Evolutionary conservation across 2,329 filamentous ascomycete species (phyloP), one percentile per base, ranked within the genome.

Genomic region (Fusarium marasasianum): DNA sequence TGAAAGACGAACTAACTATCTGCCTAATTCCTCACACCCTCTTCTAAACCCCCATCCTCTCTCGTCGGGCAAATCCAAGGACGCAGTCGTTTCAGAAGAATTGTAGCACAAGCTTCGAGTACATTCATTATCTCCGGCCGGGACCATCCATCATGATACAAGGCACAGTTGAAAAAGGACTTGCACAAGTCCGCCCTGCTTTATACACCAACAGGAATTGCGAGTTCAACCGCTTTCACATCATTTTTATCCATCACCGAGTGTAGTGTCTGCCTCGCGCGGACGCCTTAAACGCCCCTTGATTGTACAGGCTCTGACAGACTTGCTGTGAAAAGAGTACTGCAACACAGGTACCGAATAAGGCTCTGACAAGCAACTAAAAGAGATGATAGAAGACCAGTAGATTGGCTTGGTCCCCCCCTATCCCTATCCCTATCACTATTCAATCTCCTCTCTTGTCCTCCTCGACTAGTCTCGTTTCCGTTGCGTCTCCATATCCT

Each of bases 111-210:
- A 33, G n/a, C 24, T 5, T 20, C 31, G 35, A 51, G 48, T 20
- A 35, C 35, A 54, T 35, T 35, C 26, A 33, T 26, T 41, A 26
- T 67, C 31, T 41, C 41, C 17, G 31, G 17, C 41, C 17, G 22
- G 17, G 41, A 26, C 33, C 56, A 38, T 44, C 24, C 48, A 18
- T 20, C 29, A 51, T 35, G 48, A 33, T 24, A 38, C 29, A 22
- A 44, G 40, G 26, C 35, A 69, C 20, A 56, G 41, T 38, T 57
- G 67, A 50, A 59, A 55, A 54, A 41, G 43, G 29, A 45, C 37
- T 38, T 72, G 67, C 72, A 69, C 71, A 74, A 69, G 71, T 61
- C 50, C 71, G 72, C 72, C 72, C 60, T 72, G 38, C 41, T 48
- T 65, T 48, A 24, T 54, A 29, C 24, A 43, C 22, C 45, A 43